Base-by-base conservation (phyloP, 345 rosid species). In the Limnanthes douglasii region DNA sequence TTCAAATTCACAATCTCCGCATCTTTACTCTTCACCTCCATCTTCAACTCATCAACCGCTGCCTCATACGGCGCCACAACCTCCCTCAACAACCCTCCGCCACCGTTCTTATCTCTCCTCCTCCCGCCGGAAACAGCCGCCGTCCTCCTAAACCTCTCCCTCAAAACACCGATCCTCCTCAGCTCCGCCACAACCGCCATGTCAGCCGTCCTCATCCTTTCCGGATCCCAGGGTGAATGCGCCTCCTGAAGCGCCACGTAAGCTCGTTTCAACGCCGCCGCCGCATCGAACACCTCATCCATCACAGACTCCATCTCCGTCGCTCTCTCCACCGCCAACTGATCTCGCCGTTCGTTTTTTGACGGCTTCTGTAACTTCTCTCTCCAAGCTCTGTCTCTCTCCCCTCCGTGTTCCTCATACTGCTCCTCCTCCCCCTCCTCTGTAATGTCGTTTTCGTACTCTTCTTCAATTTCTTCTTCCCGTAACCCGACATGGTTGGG, bases 11-110 rank as follows among this genome's bases (percentile, higher is more conserved):
- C 84, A 25, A 83, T 73, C 64, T 83, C 97, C 25, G 23, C 56
- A 18, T 64, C 74, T 53, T 68, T 76, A 5, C 57, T 56, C 56
- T 83, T 88, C 45, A 66, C 73, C 40, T 83, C 93, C 69, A 49
- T 83, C 81, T 68, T 73, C 62, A 88, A 50, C 46, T 83, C 97
- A 34, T 74, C 90, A 52, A 82, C 62, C 11, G 70, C 81, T 5
- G 92, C 97, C 53, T 88, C 93, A 23, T 88, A 88, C 21, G 97
- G 93, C 37, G 95, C 97, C 57, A 74, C 95, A 37, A 72, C 75
- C 54, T 83, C 86, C 50, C 86, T 82, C 56, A 88, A 45, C 68
- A 64, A 50, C 22, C 60, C 75, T 12, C 53, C 43, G 0, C 65
- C 57, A 13, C 45, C 21, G 4, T 66, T 53, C n/a, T 56, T 50